Base-by-base conservation (phyloP, 1,284 basidiomycete species). In the Cutaneotrichosporon sp. region DNA sequence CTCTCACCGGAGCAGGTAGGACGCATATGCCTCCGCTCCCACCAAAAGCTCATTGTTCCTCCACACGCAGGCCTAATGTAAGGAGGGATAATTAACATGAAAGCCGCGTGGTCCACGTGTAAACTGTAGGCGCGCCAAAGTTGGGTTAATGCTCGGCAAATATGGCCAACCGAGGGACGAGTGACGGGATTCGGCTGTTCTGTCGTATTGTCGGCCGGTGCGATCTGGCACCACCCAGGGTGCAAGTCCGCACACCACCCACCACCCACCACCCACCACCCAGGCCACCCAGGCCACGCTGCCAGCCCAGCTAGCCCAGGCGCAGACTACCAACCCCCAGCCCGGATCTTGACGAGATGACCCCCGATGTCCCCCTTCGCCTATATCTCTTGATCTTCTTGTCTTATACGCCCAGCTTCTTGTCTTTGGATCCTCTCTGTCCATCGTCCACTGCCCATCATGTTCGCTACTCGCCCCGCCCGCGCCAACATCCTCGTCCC, bases 401-500 rank as follows among this genome's bases (percentile, higher is more conserved):
- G 18, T 49, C 25, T 42, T 42, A n/a, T 6, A n/a, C 18, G 38
- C 14, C 33, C 36, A 29, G 29, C 51, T 33, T 45, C 54, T 51
- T 24, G 27, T 31, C 54, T 52, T n/a, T 49, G 50, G n/a, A 24
- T 25, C 27, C 31, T 34, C 43, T 55, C 52, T 54, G 43, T 45
- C 45, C 38, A 24, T 29, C 54, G 13, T 55, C 46, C 31, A 18
- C 16, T 51, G 25, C 36, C 49, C 67, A 66, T 31, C 45, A 93
- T 93, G 91, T 84, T 87, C 69, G 89, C 91, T 5, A 87, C 90
- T 55, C 80, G 87, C 53, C 81, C 82, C 11, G 84, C 87, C 60
- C 81, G 91, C 66, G 83, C 95, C 71, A 91, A 95, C 80, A 88
- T 97, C 66, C 87, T 97, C 58, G 93, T 97, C 9, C 93, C 93